These are phyloP conservation scores for Jatropha podagrica DNA, from an alignment of 441 rosid species.

Conservation along the genomic window DNA sequence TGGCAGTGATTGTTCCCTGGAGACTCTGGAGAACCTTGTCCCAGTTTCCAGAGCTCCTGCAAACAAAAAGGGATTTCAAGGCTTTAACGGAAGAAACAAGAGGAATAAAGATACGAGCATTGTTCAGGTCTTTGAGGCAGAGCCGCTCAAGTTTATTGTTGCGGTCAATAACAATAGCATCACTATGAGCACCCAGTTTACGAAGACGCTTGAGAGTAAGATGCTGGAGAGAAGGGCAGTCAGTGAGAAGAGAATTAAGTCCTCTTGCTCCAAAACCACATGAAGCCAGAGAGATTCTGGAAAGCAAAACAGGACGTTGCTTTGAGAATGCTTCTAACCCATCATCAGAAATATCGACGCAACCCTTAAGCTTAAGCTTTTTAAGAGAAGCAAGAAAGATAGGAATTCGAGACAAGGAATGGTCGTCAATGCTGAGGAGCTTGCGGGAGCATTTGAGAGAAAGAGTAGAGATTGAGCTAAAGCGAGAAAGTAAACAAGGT, in stretches of 20 bases:
- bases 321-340: constrained; percentile 38
- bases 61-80: constrained; percentile 36
- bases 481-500: constrained; percentile 38
- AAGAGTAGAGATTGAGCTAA: constrained; percentile 32
- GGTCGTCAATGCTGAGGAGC: constrained; percentile 35
- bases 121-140: constrained; percentile 47
- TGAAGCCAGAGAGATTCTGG: constrained; percentile 36
- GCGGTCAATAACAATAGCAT: too few relatives aligned
- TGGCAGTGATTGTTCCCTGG: constrained; percentile 12
- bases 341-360: constrained; percentile 37
- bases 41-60: constrained; percentile 51
- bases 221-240: constrained; percentile 38
- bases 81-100: constrained; percentile 20
- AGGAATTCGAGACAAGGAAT: constrained; percentile 28
- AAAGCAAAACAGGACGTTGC: constrained; percentile 26
- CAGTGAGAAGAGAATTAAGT: constrained; percentile 31
- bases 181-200: constrained; percentile 37
- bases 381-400: constrained; percentile 28
- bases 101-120: constrained; percentile 39
- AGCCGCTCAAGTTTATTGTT: constrained; percentile 24
- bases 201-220: constrained; percentile 46
- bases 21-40: constrained; percentile 35
- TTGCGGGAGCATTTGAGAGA: constrained; percentile 46
- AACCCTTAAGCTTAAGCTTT: constrained; percentile 47
- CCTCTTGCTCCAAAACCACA: constrained; percentile 38